Percentiles rank a stretch among this genome's conserved stretches.
Conservation (phyloP, 495 filamentous ascomycete genomes). For the Amphirosellinia nigrospora region DNA sequence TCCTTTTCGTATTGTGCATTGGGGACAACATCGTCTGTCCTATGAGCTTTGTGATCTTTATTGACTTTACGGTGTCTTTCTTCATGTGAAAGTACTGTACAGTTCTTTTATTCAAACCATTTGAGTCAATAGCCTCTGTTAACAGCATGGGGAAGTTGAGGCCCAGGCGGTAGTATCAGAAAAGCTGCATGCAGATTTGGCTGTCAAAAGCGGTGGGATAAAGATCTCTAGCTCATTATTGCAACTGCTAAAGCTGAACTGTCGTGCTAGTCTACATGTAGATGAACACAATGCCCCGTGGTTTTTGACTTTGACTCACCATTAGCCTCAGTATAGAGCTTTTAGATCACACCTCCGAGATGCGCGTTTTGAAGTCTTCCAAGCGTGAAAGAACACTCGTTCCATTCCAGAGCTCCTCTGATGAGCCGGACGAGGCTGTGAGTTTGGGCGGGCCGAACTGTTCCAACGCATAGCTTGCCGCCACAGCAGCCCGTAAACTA, state of each 20-base stretch:
- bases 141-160: too few species aligned
- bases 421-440: background rate
- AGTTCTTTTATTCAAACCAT: too few species aligned
- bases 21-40: too few species aligned
- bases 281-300: background rate
- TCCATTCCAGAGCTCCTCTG: conserved; percentile 18
- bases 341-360: background rate
- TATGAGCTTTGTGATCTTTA: too few species aligned
- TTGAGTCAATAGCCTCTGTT: too few species aligned
- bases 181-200: too few species aligned
- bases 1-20: too few species aligned
- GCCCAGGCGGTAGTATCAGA: too few species aligned
- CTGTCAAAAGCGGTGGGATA: background rate
- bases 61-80: too few species aligned
- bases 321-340: background rate
- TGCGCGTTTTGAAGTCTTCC: background rate
- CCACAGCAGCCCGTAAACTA: conserved; percentile 39
- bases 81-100: too few species aligned
- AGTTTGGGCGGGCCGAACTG: conserved; percentile 46
- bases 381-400: background rate
- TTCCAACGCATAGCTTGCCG: conserved; percentile 46
- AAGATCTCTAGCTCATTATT: background rate
- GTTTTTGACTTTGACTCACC: background rate
- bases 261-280: background rate
- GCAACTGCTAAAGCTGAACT: background rate